Base-by-base conservation (phyloP, 441 rosid genomes). In the Daphne laureola region DNA sequence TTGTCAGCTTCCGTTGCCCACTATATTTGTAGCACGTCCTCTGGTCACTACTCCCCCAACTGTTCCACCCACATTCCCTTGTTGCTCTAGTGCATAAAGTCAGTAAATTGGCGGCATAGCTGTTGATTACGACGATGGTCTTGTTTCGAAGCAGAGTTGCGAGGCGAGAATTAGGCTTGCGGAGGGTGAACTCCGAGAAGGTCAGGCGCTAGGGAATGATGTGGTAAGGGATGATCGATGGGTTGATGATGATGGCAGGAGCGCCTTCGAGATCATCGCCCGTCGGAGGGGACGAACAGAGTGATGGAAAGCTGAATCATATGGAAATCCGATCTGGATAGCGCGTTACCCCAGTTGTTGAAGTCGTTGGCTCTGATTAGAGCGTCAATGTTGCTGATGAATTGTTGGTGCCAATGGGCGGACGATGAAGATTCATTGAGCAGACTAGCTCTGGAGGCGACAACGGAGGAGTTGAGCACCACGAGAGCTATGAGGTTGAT, bases 161-260 rank as follows among this genome's bases (percentile, higher is more conserved):
- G 26, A 90, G 82, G 51, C 86, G 92, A 46, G 88, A 63, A 59
- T 71, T 62, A 7, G 79, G 72, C 43, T 73, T 61, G 50, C 80
- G 69, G 40, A 80, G 76, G 14, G 46, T 46, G 51, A 90, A 87
- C 7, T 85, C 75, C 9, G 76, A 47, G 81, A 81, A 85, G 7
- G 86, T 12, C 54, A 90, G 90, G 48, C 84, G 84, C 46, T 87
- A 86, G 14, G 92, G 96, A 56, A 85, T 85, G 21, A 82, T 73
- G 68, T 87, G 98, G 69, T 90, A 90, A 12, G 85, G 75, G 66
- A 89, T 64, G 47, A 76, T 54, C 6, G 63, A 73, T 43, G 74
- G 76, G 61, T 80, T 75, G 8, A 52, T 6, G 40, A 43, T 17
- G 8, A 61, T 2, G 43, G 44, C 41, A 16, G 61, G 15, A 26